A percentile compares a stretch with the other conserved stretches of the same genome.
phyloP scores from a whole-genome alignment of 2,329 filamentous ascomycete species.

The Ophiostoma ulmi region DNA sequence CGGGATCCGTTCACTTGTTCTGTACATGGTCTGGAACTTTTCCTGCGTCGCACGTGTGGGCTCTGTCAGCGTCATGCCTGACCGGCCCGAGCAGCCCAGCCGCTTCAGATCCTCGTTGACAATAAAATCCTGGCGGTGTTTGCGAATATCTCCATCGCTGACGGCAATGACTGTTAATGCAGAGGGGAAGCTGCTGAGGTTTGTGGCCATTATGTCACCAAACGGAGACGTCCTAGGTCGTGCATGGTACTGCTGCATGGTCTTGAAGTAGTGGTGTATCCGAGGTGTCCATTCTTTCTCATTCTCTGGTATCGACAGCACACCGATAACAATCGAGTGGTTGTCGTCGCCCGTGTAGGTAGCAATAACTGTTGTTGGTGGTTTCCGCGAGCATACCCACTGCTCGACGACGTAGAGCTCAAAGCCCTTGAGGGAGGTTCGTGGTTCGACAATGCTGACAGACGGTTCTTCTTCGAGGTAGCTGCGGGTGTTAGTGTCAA shows the following conservation, averaged over 20 bases:
- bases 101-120: slow-evolving; percentile 93
- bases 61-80: slow-evolving; percentile 72
- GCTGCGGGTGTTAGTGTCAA: slow-evolving; percentile 32
- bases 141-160: slow-evolving; percentile 76
- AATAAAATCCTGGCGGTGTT: slow-evolving; percentile 77
- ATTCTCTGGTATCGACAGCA: slow-evolving; percentile 76
- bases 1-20: slow-evolving; percentile 74
- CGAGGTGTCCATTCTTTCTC: slow-evolving; percentile 73
- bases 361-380: slow-evolving; percentile 85
- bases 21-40: slow-evolving; percentile 89
- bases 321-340: slow-evolving; percentile 71
- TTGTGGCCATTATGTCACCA: slow-evolving; percentile 88
- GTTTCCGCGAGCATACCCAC: slow-evolving; percentile 88
- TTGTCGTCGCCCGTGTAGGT: slow-evolving; percentile 86
- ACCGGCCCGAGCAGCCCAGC: slow-evolving; percentile 83
- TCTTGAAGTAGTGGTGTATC: slow-evolving; percentile 77
- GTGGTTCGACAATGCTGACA: slow-evolving; percentile 68
- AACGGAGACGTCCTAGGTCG: slow-evolving; percentile 74
- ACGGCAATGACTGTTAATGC: slow-evolving; percentile 87
- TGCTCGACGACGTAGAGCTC: slow-evolving; percentile 94
- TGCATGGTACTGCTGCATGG: slow-evolving; percentile 79
- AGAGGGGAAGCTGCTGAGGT: slow-evolving; percentile 86
- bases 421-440: slow-evolving; percentile 69
- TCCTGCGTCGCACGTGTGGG: slow-evolving; percentile 77
- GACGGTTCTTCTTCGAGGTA: slow-evolving; percentile 75